Conservation (phyloP, 208 protist species). For the Phytomonas francai region DNA sequence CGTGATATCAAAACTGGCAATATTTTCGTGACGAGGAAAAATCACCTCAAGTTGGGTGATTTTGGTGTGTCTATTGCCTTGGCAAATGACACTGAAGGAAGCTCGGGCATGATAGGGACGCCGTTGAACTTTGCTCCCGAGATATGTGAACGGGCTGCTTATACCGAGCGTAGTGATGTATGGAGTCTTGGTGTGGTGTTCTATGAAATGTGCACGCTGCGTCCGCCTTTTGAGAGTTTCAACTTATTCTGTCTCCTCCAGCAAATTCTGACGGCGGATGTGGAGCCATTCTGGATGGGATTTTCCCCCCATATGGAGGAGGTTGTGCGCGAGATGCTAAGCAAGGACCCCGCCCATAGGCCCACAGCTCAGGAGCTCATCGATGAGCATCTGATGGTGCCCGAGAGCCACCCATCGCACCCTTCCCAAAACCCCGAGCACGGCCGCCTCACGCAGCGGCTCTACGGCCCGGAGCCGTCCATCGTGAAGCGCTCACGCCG, state of each 20-base stretch:
- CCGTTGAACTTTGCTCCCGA: conserved; percentile 90
- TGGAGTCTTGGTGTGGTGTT: conserved; percentile 94
- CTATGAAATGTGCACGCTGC: conserved; percentile 92
- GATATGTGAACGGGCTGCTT: conserved; percentile 80
- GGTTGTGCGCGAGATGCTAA: conserved; percentile 75
- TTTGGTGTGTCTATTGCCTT: conserved; percentile 85
- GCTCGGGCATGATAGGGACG: conserved; percentile 81
- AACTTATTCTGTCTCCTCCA: conserved; percentile 67
- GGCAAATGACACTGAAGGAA: conserved; percentile 47
- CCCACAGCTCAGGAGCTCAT: conserved; percentile 79
- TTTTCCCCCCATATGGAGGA: conserved; percentile 56
- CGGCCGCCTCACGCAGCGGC: conserved; percentile 64
- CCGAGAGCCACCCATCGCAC: conserved; percentile 71
- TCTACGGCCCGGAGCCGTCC: conserved; percentile 51
- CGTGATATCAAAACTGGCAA: conserved; percentile 91
- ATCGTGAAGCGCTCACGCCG: conserved; percentile 4
- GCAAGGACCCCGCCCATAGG: conserved; percentile 50
- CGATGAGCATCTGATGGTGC: conserved; percentile 67
- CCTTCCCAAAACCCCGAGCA: conserved; percentile 64
- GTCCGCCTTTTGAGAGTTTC: conserved; percentile 62
- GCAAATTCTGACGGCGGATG: conserved; percentile 55
- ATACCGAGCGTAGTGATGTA: conserved; percentile 90
- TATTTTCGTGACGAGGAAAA: conserved; percentile 86
- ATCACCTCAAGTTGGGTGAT: conserved; percentile 89
- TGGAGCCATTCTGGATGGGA: conserved; percentile 64